phyloP scores from a whole-genome alignment of 2,329 filamentous ascomycete species.

The Meredithiella fracta region DNA sequence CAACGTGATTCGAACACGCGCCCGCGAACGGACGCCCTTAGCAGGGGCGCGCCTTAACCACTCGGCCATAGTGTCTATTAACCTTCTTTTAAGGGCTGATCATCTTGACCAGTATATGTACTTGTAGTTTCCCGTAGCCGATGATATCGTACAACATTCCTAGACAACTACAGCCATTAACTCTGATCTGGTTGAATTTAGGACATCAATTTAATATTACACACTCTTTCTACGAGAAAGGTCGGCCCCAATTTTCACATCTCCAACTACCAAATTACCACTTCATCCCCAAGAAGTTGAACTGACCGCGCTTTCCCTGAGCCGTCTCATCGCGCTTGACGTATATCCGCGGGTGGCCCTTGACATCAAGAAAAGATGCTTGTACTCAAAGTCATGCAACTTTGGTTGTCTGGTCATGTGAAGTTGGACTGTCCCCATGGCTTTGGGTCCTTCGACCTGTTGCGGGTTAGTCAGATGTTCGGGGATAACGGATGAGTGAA shows the following conservation, averaged over 20 bases:
- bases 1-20: conserved; percentile 14
- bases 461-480: conserved; percentile 12
- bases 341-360: conserved; percentile 49
- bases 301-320: conserved; percentile 23
- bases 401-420: conserved; percentile 58
- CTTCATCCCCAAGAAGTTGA: conserved; percentile 45
- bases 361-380: conserved; percentile 68
- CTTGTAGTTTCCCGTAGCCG: too few species aligned
- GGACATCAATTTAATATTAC: neutral
- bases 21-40: conserved; percentile 13
- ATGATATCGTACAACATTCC: too few species aligned
- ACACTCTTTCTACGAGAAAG: conserved; percentile 2
- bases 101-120: too few species aligned
- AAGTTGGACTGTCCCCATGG: conserved; percentile 55
- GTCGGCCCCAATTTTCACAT: neutral
- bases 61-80: conserved; percentile 9
- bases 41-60: conserved; percentile 14
- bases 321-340: conserved; percentile 39
- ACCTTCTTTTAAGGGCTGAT: too few species aligned
- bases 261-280: conserved; percentile 24
- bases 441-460: conserved; percentile 60
- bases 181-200: neutral
- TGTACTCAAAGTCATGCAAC: conserved; percentile 56
- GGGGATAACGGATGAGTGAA: conserved; percentile 4
- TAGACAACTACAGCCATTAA: neutral